Evolutionary conservation across 2,329 filamentous ascomycete genomes (phyloP).

Genomic region (Phialocephala subalpina): DNA sequence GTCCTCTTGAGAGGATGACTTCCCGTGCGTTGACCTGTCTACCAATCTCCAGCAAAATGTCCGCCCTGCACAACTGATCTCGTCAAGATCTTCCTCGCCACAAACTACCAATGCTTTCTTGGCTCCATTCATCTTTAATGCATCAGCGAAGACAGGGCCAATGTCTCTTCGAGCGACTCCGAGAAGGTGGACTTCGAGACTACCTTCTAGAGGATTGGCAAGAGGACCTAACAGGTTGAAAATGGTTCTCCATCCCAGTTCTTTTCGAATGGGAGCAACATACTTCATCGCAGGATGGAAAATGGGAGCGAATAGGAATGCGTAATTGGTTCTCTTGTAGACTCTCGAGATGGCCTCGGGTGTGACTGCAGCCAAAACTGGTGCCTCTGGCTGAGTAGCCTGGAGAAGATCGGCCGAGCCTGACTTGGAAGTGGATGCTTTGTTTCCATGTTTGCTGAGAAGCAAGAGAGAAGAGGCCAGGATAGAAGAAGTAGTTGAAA

Average conservation of each 20-base stretch:
- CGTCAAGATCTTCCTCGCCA: constrained; percentile 93
- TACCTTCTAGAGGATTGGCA: constrained; percentile 86
- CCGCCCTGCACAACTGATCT: constrained; percentile 88
- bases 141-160: constrained; percentile 88
- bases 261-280: constrained; percentile 83
- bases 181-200: constrained; percentile 89
- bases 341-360: constrained; percentile 75
- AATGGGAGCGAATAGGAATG: constrained; percentile 93
- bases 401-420: constrained; percentile 92
- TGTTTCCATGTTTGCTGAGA: constrained; percentile 95
- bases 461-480: constrained; percentile 85
- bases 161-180: constrained; percentile 90
- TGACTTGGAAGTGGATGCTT: constrained; percentile 92
- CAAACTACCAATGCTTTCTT: constrained; percentile 91
- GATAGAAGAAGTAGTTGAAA: constrained; percentile 94
- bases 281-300: constrained; percentile 96
- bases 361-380: constrained; percentile 76
- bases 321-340: constrained; percentile 86
- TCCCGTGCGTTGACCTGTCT: constrained; percentile 53
- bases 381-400: constrained; percentile 74
- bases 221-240: constrained; percentile 97
- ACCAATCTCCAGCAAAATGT: constrained; percentile 89
- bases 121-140: constrained; percentile 77
- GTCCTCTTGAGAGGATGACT: constrained; percentile 46
- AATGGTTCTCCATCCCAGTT: constrained; percentile 93